Percentiles rank a stretch among this genome's conserved stretches.
Evolutionary conservation across 2,329 filamentous ascomycete genomes (phyloP).

Genomic region (Chlorencoelia australis): DNA sequence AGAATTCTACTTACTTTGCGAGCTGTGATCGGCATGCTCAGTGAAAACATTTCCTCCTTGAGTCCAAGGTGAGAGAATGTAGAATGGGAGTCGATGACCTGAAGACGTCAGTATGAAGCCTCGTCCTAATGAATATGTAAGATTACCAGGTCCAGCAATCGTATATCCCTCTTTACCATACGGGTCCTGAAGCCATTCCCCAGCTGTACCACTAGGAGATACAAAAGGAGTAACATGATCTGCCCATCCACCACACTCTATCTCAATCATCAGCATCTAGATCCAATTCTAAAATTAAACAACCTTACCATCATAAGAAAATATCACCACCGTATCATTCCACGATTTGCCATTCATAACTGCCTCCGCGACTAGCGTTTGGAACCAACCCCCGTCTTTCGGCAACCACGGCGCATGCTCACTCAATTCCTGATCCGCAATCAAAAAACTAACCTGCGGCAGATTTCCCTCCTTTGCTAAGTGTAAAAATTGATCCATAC

Average conservation of each 20-base stretch:
- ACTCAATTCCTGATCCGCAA: constrained; percentile 39
- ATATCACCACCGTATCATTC: too few species aligned
- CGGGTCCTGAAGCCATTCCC: constrained; percentile 42
- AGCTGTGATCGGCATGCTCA: constrained; percentile 44
- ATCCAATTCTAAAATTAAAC: too few species aligned
- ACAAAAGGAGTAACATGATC: constrained; percentile 45
- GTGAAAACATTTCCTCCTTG: constrained; percentile 43
- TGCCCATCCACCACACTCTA: constrained; percentile 44
- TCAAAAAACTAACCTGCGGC: constrained; percentile 41
- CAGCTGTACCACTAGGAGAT: constrained; percentile 37
- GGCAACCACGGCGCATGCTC: constrained; percentile 44
- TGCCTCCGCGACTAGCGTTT: constrained; percentile 41
- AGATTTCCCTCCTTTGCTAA: constrained; percentile 40
- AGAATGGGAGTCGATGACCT: constrained; percentile 44
- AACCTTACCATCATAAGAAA: constrained; percentile 31
- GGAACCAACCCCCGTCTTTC: constrained; percentile 44
- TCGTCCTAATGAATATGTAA: too few species aligned
- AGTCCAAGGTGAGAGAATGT: constrained; percentile 46
- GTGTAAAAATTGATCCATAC: constrained; percentile 37
- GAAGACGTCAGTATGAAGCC: too few species aligned
- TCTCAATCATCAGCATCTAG: too few species aligned
- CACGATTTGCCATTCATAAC: constrained; percentile 32
- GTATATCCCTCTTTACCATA: constrained; percentile 32
- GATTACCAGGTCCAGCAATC: constrained; percentile 34
- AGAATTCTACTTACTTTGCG: constrained; percentile 43